Conservation (phyloP, 2,329 filamentous ascomycete species). For the Ophiosphaerella korrae region DNA sequence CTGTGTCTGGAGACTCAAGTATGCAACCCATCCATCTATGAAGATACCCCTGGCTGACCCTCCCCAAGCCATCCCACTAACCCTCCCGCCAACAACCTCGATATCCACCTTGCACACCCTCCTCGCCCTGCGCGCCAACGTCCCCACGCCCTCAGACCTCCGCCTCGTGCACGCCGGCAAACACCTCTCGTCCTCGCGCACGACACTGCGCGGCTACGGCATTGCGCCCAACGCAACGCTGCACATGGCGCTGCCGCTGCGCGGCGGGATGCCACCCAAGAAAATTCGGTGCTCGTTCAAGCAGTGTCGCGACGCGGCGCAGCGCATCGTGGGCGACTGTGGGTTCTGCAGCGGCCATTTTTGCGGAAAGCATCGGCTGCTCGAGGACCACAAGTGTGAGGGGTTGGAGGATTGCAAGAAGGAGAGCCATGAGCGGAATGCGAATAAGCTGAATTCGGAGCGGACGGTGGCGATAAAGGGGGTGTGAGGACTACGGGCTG, state of each 20-base stretch:
- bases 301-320: constrained; percentile 83
- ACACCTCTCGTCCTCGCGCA: constrained; percentile 54
- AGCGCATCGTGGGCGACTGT: constrained; percentile 95
- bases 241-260: constrained; percentile 62
- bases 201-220: constrained; percentile 54
- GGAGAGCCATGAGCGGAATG: constrained; percentile 92
- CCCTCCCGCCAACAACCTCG: constrained; percentile 59
- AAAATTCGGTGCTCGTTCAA: constrained; percentile 87
- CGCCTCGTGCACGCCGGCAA: constrained; percentile 64
- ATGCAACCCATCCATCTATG: constrained; percentile 36
- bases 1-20: constrained; percentile 61
- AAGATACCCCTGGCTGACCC: neutral
- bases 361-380: constrained; percentile 90
- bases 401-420: constrained; percentile 97
- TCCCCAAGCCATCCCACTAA: constrained; percentile 57
- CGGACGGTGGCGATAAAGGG: constrained; percentile 93
- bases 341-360: constrained; percentile 92
- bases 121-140: constrained; percentile 62
- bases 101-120: constrained; percentile 62
- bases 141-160: constrained; percentile 54
- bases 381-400: constrained; percentile 92
- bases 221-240: constrained; percentile 58
- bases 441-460: constrained; percentile 88
- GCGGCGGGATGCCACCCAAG: constrained; percentile 65
- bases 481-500: constrained; percentile 58